Evolutionary conservation across 1,284 basidiomycete genomes (phyloP).

Genomic region (Ceratobasidium sp.): DNA sequence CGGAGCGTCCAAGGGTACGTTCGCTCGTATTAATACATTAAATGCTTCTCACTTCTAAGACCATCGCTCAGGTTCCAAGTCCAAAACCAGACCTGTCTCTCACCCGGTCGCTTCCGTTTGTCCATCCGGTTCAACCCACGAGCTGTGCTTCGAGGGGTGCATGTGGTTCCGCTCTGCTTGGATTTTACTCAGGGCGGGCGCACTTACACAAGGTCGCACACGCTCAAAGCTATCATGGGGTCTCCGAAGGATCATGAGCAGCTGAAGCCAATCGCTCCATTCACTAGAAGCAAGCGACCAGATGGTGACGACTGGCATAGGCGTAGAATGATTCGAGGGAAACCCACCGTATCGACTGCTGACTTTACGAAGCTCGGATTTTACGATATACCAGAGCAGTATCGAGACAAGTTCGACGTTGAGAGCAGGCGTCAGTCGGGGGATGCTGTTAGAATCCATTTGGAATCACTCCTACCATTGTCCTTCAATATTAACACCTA

Average conservation of each 20-base stretch:
- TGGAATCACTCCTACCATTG: slow-evolving; percentile 22
- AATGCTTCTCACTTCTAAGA: not conserved
- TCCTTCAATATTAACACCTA: slow-evolving; percentile 26
- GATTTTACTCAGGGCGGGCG: not conserved
- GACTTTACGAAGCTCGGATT: slow-evolving; percentile 50
- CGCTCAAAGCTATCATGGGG: slow-evolving; percentile 53
- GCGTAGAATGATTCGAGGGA: slow-evolving; percentile 54
- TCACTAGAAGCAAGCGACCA: slow-evolving; percentile 53
- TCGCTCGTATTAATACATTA: not conserved
- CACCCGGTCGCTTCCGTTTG: not conserved
- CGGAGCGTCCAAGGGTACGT: not conserved
- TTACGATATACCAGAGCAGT: slow-evolving; percentile 53
- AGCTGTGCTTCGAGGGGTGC: not conserved
- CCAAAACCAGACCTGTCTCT: not conserved
- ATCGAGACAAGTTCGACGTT: slow-evolving; percentile 46
- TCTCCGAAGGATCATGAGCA: slow-evolving; percentile 58
- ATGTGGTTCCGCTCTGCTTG: not conserved
- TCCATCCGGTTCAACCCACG: slow-evolving; percentile 11
- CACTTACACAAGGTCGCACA: not conserved
- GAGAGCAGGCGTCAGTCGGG: not conserved
- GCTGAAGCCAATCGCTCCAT: slow-evolving; percentile 61
- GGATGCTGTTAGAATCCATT: not conserved
- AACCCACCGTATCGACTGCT: not conserved
- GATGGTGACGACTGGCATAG: slow-evolving; percentile 54
- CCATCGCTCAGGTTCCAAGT: not conserved